A percentile compares a stretch with the other conserved stretches of the same genome.
phyloP scores from a whole-genome alignment of 306 rosid species.

The Gleditsia sinensis region DNA sequence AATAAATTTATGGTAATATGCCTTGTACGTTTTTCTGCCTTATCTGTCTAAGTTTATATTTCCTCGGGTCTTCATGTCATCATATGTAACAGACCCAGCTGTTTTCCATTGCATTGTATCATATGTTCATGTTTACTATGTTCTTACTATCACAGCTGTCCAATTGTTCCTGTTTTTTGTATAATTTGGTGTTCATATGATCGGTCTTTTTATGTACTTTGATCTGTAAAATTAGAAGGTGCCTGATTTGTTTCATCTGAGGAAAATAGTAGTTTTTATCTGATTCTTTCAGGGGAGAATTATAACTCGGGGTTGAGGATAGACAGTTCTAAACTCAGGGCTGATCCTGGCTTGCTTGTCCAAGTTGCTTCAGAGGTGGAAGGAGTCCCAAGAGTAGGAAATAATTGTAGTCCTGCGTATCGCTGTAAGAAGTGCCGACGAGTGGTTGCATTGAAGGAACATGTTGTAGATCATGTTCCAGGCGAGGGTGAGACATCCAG shows the following conservation, averaged over 20 bases:
- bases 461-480: slow-evolving; percentile 82
- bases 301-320: slow-evolving; percentile 71
- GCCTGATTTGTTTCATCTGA: background rate
- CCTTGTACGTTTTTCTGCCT: background rate
- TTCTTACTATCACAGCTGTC: background rate
- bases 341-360: slow-evolving; percentile 79
- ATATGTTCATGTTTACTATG: background rate
- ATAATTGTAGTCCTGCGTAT: slow-evolving; percentile 48
- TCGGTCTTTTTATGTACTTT: background rate
- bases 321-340: slow-evolving; percentile 79
- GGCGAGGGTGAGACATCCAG: slow-evolving; percentile 87
- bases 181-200: background rate
- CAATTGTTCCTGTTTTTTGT: background rate
- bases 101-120: background rate
- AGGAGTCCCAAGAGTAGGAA: slow-evolving; percentile 51
- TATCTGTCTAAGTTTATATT: background rate
- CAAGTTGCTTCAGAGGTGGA: slow-evolving; percentile 57
- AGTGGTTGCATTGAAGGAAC: slow-evolving; percentile 77
- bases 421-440: slow-evolving; percentile 95
- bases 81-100: background rate
- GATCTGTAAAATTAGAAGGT: slow-evolving; percentile 6
- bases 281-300: slow-evolving; percentile 68
- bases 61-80: background rate
- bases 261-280: background rate
- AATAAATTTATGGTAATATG: slow-evolving; percentile 16